A percentile compares a stretch with the other conserved stretches of the same genome.
Evolutionary conservation across 148 eudicot species (phyloP).

Genomic region (Dianthus caryophyllus): DNA sequence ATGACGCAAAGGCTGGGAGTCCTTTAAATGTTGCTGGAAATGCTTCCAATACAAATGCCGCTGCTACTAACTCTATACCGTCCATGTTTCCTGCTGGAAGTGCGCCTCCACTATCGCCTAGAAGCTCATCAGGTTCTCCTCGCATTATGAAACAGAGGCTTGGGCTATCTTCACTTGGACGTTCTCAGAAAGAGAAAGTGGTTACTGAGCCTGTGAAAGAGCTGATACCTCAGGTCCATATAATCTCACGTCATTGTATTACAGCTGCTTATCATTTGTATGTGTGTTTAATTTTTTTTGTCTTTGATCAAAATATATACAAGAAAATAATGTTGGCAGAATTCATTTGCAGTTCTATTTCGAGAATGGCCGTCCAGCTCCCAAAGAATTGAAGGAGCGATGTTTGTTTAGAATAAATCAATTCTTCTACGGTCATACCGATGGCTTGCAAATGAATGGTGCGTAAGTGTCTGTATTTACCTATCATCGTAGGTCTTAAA

Average conservation of each 20-base stretch:
- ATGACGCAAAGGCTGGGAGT: conserved; percentile 76
- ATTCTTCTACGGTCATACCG: conserved; percentile 80
- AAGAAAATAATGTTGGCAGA: conserved; percentile 5
- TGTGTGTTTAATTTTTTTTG: background rate
- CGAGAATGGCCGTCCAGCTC: conserved; percentile 89
- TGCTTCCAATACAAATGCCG: conserved; percentile 64
- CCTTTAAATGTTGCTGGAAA: conserved; percentile 62
- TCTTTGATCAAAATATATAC: conserved; percentile 5
- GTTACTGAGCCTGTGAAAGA: conserved; percentile 76
- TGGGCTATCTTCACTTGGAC: conserved; percentile 72
- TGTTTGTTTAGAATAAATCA: conserved; percentile 89
- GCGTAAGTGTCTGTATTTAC: conserved; percentile 22
- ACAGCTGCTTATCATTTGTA: background rate
- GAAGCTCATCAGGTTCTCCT: conserved; percentile 97
- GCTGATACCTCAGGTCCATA: conserved; percentile 78
- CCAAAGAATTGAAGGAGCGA: conserved; percentile 83
- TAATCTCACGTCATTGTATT: background rate
- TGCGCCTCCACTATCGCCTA: conserved; percentile 97
- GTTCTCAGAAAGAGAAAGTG: conserved; percentile 57
- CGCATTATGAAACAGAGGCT: conserved; percentile 70
- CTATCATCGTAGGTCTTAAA: background rate
- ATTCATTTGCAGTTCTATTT: conserved; percentile 72
- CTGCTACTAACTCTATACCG: conserved; percentile 66
- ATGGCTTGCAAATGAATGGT: conserved; percentile 88
- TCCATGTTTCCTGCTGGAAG: conserved; percentile 99